Evolutionary conservation across 202 grass and related monocot genomes (phyloP).

Genomic region (Brachypodium distachyon): DNA sequence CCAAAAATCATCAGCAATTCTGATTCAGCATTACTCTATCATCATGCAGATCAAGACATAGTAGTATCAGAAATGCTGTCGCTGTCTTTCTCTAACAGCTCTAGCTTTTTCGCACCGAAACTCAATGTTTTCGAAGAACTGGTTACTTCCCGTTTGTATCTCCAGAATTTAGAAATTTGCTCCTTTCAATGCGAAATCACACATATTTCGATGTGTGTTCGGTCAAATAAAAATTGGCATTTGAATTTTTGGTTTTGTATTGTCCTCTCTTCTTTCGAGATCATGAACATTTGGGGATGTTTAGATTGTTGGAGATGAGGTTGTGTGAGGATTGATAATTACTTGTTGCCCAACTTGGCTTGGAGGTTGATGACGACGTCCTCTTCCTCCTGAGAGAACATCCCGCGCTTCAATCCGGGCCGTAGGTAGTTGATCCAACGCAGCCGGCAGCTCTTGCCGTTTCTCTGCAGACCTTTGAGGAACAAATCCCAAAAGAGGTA

Average conservation of each 20-base stretch:
- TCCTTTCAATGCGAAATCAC: too few relatives aligned
- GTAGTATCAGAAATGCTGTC: neutral
- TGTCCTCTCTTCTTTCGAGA: neutral
- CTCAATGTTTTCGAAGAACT: neutral
- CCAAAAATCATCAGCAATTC: neutral
- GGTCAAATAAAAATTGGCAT: too few relatives aligned
- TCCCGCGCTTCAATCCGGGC: conserved; percentile 64
- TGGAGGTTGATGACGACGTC: conserved; percentile 63
- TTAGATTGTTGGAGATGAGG: neutral
- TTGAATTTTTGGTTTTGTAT: neutral
- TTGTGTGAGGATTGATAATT: neutral
- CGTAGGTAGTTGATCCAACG: conserved; percentile 88
- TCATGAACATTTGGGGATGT: neutral
- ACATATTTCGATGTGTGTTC: too few relatives aligned
- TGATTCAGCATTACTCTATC: neutral
- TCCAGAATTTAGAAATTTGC: neutral
- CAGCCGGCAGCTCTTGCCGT: conserved; percentile 78
- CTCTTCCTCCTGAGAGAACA: conserved; percentile 74
- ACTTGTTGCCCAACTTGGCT: conserved; percentile 81
- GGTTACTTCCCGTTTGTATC: neutral
- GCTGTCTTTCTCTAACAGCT: neutral
- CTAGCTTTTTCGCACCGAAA: neutral
- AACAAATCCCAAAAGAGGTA: neutral
- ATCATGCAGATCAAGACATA: too few relatives aligned
- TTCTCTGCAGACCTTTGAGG: conserved; percentile 55